Evolutionary conservation across 805 yeast genomes (phyloP).

Genomic region (Ogataea polymorpha): DNA sequence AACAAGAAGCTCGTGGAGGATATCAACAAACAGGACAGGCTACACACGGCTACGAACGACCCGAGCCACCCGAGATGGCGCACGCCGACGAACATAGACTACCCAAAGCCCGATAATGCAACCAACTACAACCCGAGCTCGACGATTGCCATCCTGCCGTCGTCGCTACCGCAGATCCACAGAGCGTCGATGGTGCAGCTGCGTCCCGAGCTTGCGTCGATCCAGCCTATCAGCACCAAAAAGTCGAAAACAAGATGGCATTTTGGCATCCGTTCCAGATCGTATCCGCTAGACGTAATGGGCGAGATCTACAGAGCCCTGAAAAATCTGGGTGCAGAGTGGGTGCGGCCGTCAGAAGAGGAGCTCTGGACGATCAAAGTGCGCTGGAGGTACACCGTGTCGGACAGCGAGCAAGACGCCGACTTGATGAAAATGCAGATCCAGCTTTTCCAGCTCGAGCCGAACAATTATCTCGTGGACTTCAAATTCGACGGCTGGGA

Average conservation of each 20-base stretch:
- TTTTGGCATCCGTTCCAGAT: constrained; percentile 93
- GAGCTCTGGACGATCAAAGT: constrained; percentile 95
- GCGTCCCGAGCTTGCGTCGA: constrained; percentile 31
- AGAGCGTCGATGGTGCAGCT: constrained; percentile 78
- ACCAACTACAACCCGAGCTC: constrained; percentile 58
- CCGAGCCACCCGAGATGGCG: constrained; percentile 27
- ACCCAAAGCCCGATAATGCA: constrained; percentile 23
- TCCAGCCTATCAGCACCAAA: constrained; percentile 57
- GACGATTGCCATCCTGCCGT: constrained; percentile 88
- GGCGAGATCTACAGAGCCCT: constrained; percentile 95
- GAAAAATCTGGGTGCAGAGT: constrained; percentile 91
- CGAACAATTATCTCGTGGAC: constrained; percentile 92
- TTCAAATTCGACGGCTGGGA: constrained; percentile 99
- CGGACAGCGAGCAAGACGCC: constrained; percentile 32
- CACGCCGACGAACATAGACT: constrained; percentile 30
- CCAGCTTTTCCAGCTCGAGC: constrained; percentile 92
- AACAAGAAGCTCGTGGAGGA: constrained; percentile 69
- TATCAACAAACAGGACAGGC: constrained; percentile 40
- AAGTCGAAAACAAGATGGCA: constrained; percentile 97
- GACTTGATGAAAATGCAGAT: constrained; percentile 96
- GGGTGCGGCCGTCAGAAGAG: constrained; percentile 94
- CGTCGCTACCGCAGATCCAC: constrained; percentile 91
- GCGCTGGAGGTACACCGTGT: constrained; percentile 76
- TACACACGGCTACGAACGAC: constrained; percentile 2
- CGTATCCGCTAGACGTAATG: constrained; percentile 97